These are phyloP conservation scores for Nannochloropsis gaditana DNA, from an alignment of 108 stramenopile species.

Conservation along the genomic window DNA sequence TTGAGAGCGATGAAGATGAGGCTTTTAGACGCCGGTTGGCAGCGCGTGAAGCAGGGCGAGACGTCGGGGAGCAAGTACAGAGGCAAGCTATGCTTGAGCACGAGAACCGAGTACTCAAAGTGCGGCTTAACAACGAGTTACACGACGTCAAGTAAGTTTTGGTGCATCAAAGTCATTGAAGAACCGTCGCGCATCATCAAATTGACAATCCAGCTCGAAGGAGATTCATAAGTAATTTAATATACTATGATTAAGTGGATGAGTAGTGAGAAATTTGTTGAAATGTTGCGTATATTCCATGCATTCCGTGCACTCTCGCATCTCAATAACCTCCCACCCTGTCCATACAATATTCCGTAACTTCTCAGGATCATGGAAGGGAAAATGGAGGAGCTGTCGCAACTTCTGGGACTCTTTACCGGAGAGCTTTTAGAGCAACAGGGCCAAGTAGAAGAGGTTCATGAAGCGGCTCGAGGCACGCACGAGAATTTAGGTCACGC, in stretches of 20 bases:
- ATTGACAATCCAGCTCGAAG: no score
- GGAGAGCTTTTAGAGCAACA: neutral
- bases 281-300: no score
- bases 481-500: neutral
- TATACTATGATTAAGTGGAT: no score
- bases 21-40: neutral
- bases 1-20: neutral
- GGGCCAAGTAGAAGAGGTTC: slow-evolving; percentile 4
- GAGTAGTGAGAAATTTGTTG: no score
- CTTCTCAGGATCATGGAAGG: neutral
- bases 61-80: neutral
- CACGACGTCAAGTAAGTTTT: neutral
- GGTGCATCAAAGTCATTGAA: no score
- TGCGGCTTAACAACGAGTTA: slow-evolving; percentile 14
- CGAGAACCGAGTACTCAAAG: neutral
- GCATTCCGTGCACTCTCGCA: no score
- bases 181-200: no score
- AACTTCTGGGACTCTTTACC: neutral
- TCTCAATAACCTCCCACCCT: neutral
- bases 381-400: slow-evolving; percentile 3
- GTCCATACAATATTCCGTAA: neutral
- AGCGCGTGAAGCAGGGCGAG: neutral
- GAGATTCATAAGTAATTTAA: no score
- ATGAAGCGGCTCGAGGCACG: neutral
- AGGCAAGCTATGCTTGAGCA: neutral